Percentiles rank a stretch among this genome's conserved stretches.
These are phyloP conservation scores for Phyllosticta citriasiana DNA, from an alignment of 2,329 filamentous ascomycete species.

Conservation along the genomic window DNA sequence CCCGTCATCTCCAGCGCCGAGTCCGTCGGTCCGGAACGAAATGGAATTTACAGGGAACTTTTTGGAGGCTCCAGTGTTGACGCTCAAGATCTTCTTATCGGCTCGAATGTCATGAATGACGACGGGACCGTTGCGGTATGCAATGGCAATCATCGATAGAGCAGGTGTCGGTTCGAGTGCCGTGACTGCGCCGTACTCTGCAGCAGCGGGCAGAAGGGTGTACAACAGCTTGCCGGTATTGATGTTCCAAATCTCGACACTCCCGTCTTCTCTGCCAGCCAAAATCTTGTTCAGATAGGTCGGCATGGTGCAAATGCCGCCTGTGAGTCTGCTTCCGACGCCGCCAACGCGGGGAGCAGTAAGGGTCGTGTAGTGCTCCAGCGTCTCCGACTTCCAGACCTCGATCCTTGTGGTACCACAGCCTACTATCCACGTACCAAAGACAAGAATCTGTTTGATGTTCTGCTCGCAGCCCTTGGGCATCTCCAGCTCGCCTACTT, in stretches of 20 bases:
- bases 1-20: constrained; percentile 81
- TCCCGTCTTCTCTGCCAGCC: constrained; percentile 75
- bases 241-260: constrained; percentile 95
- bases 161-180: constrained; percentile 77
- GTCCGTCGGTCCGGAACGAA: constrained; percentile 79
- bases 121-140: constrained; percentile 70
- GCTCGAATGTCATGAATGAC: constrained; percentile 72
- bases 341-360: constrained; percentile 47
- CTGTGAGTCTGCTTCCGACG: constrained; percentile 60
- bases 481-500: constrained; percentile 62
- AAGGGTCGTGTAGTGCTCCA: constrained; percentile 86
- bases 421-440: constrained; percentile 85
- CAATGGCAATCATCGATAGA: constrained; percentile 76
- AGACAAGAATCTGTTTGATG: constrained; percentile 67
- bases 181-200: constrained; percentile 70
- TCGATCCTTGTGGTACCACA: constrained; percentile 68
- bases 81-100: constrained; percentile 60
- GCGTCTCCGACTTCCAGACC: constrained; percentile 74
- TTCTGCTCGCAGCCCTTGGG: constrained; percentile 58
- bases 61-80: constrained; percentile 54
- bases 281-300: constrained; percentile 96
- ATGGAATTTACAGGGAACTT: constrained; percentile 67
- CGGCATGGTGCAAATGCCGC: constrained; percentile 76
- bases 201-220: constrained; percentile 68
- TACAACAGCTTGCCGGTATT: constrained; percentile 86